Evolutionary conservation across 345 rosid genomes (phyloP), one percentile per base, ranked within the genome.

Genomic region (Microcos paniculata): DNA sequence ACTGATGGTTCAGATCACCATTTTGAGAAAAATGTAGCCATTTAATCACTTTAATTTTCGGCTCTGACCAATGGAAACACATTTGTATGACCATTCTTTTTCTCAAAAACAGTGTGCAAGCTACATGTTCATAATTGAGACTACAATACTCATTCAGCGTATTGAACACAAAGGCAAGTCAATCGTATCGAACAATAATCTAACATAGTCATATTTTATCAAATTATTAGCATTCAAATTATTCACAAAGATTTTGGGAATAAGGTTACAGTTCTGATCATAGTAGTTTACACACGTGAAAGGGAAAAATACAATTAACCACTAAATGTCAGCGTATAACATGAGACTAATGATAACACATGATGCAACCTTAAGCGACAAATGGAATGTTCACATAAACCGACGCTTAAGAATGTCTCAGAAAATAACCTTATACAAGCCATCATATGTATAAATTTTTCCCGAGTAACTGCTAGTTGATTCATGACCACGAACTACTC

Each of bases 401-500:
- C 40, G 18, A 70, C 31, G n/a, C 30, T 70, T 31, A 73, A 62
- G 9, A 35, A 48, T 3, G 24, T 33, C 49, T 71, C 2, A 65
- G 24, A 42, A 30, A 23, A 63, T 52, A 79, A 93, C 99, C 97
- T 87, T 80, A 84, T 96, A 96, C 81, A 96, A 81, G 48, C 99
- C 99, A 85, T 96, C 99, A 59, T 96, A 96, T 15, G 97, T 90
- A 79, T 92, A 96, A 62, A 92, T 83, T 78, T 71, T 92, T 72
- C 90, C 88, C 77, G 84, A 64, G 78, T 92, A 93, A 85, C 98
- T 93, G 76, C 83, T 88, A 14, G 42, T 31, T 72, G 85, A 90
- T 38, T 83, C 80, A 72, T 90, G 99, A 62, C 99, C 98, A 48
- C 99, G 97, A 75, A 87, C 59, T 48, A 96, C 98, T 82, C 99